Percentiles rank a stretch among this genome's conserved stretches.
These are phyloP conservation scores for Starmerella apis DNA, from an alignment of 805 yeast genomes.

Conservation along the genomic window DNA sequence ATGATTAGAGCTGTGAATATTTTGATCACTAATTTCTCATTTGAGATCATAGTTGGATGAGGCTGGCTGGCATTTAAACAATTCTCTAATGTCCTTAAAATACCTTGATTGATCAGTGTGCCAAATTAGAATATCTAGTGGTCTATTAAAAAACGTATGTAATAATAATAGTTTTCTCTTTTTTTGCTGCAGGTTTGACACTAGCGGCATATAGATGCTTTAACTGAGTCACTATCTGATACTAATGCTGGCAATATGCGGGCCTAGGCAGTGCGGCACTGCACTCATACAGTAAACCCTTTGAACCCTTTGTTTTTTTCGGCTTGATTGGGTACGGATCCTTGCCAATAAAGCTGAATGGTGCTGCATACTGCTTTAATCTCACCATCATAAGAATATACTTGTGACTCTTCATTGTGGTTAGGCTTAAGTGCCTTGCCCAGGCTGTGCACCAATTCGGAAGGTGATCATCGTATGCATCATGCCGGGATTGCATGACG, in stretches of 20 bases:
- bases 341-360: neutral
- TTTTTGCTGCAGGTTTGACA: no score
- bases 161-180: no score
- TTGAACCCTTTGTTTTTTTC: neutral
- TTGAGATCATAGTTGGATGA: no score
- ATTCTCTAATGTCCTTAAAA: no score
- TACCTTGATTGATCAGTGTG: no score
- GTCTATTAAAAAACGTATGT: no score
- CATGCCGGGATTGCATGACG: constrained; percentile 1
- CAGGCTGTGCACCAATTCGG: neutral
- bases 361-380: neutral
- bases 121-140: no score
- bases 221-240: no score
- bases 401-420: no score
- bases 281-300: neutral
- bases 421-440: neutral
- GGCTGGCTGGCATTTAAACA: no score
- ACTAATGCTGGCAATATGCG: neutral
- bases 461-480: neutral
- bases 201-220: no score
- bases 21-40: no score
- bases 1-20: neutral
- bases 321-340: constrained; percentile 1
- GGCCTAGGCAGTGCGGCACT: neutral
- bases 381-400: neutral